Conservation (phyloP, 2,329 filamentous ascomycete species). For the Chaetomium sp. region DNA sequence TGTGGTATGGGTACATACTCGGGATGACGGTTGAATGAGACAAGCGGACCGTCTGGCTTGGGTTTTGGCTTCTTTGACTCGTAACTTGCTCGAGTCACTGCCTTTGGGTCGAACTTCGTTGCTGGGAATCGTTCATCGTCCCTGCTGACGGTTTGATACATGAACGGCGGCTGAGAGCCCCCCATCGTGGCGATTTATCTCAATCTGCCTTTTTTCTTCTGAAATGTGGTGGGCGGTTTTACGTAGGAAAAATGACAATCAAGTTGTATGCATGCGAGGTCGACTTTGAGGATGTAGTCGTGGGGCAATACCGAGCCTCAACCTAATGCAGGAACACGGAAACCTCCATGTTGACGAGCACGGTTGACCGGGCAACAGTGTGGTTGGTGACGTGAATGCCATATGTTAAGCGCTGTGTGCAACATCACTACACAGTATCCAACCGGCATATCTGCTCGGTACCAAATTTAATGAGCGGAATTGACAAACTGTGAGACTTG, state of each 20-base stretch:
- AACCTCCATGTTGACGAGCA: not conserved
- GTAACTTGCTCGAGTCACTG: slow-evolving; percentile 78
- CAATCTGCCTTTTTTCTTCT: not conserved
- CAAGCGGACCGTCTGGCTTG: slow-evolving; percentile 72
- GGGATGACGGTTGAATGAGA: slow-evolving; percentile 84
- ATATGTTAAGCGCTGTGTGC: not conserved
- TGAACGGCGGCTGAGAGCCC: slow-evolving; percentile 59
- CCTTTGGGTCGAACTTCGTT: slow-evolving; percentile 80
- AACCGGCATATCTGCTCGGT: not conserved
- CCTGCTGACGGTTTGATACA: slow-evolving; percentile 64
- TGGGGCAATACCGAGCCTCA: not conserved
- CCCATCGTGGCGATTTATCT: slow-evolving; percentile 36
- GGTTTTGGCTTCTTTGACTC: slow-evolving; percentile 62
- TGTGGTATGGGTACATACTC: slow-evolving; percentile 59
- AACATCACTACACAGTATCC: not conserved
- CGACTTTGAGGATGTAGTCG: not conserved
- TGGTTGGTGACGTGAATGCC: not conserved
- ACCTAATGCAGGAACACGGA: not conserved
- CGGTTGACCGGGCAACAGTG: slow-evolving; percentile 1
- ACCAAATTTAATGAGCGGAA: not conserved
- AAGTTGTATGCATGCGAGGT: slow-evolving; percentile 3
- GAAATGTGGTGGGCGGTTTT: not conserved
- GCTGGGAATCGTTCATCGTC: slow-evolving; percentile 57
- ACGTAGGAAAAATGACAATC: not conserved
- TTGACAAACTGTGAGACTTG: not conserved